phyloP scores from a whole-genome alignment of 2,329 filamentous ascomycete genomes.

The Sclerotinia subarctica region DNA sequence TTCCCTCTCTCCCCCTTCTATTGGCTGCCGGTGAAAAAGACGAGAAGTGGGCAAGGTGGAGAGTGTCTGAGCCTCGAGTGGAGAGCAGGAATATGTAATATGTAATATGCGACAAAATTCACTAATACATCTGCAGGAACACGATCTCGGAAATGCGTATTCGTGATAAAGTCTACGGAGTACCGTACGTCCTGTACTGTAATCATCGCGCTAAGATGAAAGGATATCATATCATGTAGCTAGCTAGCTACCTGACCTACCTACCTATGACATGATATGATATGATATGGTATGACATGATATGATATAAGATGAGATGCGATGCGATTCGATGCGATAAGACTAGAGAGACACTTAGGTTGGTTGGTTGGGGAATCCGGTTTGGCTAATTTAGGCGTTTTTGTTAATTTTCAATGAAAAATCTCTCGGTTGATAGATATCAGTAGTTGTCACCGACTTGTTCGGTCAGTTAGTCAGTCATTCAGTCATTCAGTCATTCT shows the following conservation, averaged over 20 bases:
- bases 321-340: not conserved
- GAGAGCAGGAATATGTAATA: not conserved
- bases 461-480: not conserved
- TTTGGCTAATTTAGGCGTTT: not conserved
- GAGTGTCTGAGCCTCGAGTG: not conserved
- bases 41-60: no score
- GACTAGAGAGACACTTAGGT: not conserved
- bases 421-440: not conserved
- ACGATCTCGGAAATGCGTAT: conserved; percentile 63
- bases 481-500: not conserved
- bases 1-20: not conserved
- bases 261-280: no score
- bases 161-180: conserved; percentile 19
- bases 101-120: not conserved
- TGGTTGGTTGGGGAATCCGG: not conserved
- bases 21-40: not conserved
- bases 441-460: no score
- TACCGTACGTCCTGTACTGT: no score
- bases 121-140: conserved; percentile 48
- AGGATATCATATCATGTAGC: not conserved
- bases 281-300: no score
- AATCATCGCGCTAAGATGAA: no score
- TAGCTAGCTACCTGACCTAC: no score
- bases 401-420: not conserved
- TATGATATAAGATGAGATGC: not conserved